phyloP scores from a whole-genome alignment of 2,329 filamentous ascomycete genomes.

The Cordyceps tenuipes region DNA sequence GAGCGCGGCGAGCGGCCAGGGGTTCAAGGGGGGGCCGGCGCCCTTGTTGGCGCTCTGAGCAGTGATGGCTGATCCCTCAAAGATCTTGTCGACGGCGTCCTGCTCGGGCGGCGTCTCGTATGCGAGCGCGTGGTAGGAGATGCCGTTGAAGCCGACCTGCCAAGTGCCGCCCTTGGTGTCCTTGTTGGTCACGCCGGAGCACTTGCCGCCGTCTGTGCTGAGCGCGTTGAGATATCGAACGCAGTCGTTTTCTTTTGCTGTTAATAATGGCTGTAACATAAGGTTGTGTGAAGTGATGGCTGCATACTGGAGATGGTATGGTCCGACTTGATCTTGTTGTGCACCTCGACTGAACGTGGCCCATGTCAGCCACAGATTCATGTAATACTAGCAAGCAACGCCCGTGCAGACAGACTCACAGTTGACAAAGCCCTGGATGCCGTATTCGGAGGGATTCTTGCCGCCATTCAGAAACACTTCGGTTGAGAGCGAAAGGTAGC shows the following conservation, averaged over 20 bases:
- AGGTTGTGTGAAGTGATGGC: neutral
- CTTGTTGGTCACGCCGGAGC: constrained; percentile 14
- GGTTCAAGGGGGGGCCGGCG: constrained; percentile 13
- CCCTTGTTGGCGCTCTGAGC: constrained; percentile 15
- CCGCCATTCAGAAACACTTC: constrained; percentile 16
- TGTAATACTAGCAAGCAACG: too few species aligned
- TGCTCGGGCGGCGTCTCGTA: constrained; percentile 13
- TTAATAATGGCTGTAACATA: neutral
- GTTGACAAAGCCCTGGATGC: constrained; percentile 15
- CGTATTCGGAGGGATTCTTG: constrained; percentile 13
- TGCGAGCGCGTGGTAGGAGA: constrained; percentile 16
- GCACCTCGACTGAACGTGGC: constrained; percentile 14
- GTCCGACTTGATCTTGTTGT: constrained; percentile 15
- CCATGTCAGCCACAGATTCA: neutral
- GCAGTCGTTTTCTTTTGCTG: neutral
- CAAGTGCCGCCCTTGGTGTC: constrained; percentile 17
- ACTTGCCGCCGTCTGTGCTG: constrained; percentile 14
- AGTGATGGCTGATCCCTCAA: constrained; percentile 9
- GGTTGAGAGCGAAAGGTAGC: constrained; percentile 14
- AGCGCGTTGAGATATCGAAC: constrained; percentile 12
- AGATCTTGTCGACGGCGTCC: constrained; percentile 15
- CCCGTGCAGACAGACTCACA: constrained; percentile 9
- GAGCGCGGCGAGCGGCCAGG: constrained; percentile 15
- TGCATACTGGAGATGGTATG: constrained; percentile 13
- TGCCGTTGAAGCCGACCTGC: constrained; percentile 15